phyloP scores from a whole-genome alignment of 768 basidiomycete genomes.

The Tulasnella sp. region DNA sequence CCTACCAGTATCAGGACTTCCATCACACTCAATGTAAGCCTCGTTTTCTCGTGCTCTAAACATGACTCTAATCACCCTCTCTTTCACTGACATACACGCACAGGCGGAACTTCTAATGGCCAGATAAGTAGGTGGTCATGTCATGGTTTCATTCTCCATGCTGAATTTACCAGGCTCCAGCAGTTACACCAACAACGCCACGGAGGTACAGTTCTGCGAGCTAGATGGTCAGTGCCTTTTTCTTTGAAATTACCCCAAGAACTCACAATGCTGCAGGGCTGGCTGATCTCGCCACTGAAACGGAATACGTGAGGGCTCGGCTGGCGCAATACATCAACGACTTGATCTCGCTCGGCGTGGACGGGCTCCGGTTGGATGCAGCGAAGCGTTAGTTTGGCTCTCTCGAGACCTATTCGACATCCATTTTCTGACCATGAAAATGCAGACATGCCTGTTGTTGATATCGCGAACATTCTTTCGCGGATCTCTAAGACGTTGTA shows the following conservation, averaged over 20 bases:
- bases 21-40: constrained; percentile 16
- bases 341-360: constrained; percentile 45
- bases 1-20: constrained; percentile 18
- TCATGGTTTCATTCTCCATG: too few species aligned
- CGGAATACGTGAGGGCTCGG: constrained; percentile 43
- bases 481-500: constrained; percentile 39
- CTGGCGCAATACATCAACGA: constrained; percentile 53
- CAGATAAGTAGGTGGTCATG: neutral
- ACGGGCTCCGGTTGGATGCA: constrained; percentile 15
- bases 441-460: constrained; percentile 44
- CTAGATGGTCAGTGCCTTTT: constrained; percentile 21
- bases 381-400: constrained; percentile 10
- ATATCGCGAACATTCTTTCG: constrained; percentile 45
- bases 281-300: constrained; percentile 48
- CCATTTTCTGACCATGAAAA: neutral
- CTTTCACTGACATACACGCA: neutral
- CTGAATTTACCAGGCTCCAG: neutral
- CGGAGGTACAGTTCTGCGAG: constrained; percentile 8
- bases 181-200: constrained; percentile 17
- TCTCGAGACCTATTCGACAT: too few species aligned
- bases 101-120: constrained; percentile 4
- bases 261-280: neutral
- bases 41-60: too few species aligned
- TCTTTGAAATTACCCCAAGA: neutral
- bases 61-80: neutral